Conservation (phyloP, 208 protist species). For the Herpetomonas samuelpessoai region DNA sequence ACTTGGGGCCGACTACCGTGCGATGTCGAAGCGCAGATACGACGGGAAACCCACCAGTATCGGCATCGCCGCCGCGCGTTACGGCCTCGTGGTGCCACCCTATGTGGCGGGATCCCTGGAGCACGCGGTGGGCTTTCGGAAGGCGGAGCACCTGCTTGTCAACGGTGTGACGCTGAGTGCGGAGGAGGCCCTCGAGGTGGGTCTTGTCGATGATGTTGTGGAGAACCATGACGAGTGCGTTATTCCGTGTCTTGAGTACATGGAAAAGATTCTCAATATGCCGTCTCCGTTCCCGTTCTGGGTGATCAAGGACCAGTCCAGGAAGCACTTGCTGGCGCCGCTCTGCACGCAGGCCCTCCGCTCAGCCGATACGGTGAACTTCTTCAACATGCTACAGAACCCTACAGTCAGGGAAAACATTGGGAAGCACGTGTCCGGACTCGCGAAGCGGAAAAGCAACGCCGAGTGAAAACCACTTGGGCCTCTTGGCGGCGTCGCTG, state of each 20-base stretch:
- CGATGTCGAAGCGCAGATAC: slow-evolving; percentile 50
- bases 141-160: slow-evolving; percentile 52
- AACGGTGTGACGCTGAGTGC: slow-evolving; percentile 41
- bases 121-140: slow-evolving; percentile 60
- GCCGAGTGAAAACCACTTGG: too few relatives aligned
- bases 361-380: slow-evolving; percentile 41
- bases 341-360: slow-evolving; percentile 52
- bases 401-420: slow-evolving; percentile 28
- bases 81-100: slow-evolving; percentile 64
- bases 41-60: slow-evolving; percentile 28
- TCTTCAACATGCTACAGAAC: slow-evolving; percentile 57
- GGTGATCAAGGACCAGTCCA: slow-evolving; percentile 56
- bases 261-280: slow-evolving; percentile 45
- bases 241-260: slow-evolving; percentile 50
- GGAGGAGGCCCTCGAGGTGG: slow-evolving; percentile 38
- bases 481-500: too few relatives aligned
- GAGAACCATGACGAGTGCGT: slow-evolving; percentile 50
- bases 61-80: slow-evolving; percentile 52
- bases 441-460: slow-evolving; percentile 7
- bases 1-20: slow-evolving; percentile 65
- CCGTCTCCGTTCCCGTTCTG: slow-evolving; percentile 56
- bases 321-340: slow-evolving; percentile 41
- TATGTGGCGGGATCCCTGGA: slow-evolving; percentile 60
- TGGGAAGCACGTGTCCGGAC: slow-evolving; percentile 7
- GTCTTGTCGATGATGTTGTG: slow-evolving; percentile 74